Evolutionary conservation across 106 monocot genomes (phyloP).

Genomic region (Posidonia australis): DNA sequence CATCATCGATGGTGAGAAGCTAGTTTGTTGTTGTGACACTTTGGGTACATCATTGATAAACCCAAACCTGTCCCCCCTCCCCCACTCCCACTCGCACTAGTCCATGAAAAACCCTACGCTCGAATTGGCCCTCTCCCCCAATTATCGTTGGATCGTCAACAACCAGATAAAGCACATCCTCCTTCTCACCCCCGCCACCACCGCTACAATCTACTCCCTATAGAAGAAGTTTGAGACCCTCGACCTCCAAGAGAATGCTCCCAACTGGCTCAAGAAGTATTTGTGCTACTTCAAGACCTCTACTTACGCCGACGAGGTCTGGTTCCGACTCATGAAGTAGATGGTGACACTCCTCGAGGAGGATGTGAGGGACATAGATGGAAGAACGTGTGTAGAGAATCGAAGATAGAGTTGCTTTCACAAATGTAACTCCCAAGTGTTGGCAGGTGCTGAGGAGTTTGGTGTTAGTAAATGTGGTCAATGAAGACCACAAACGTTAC

Average conservation of each 20-base stretch:
- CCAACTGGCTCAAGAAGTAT: constrained; percentile 91
- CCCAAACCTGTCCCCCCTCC: constrained; percentile 9
- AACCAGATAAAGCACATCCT: constrained; percentile 97
- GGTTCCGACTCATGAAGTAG: constrained; percentile 66
- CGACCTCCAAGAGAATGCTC: constrained; percentile 64
- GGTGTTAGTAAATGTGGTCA: too few relatives aligned
- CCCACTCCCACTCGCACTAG: constrained; percentile 40
- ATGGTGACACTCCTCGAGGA: constrained; percentile 64
- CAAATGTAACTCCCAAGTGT: too few relatives aligned
- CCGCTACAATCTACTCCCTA: constrained; percentile 62
- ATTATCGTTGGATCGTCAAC: constrained; percentile 97
- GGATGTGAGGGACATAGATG: constrained; percentile 24
- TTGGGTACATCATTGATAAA: too few relatives aligned
- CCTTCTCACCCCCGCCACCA: constrained; percentile 45
- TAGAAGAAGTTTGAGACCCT: constrained; percentile 76
- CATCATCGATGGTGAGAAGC: too few relatives aligned
- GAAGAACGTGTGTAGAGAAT: too few relatives aligned
- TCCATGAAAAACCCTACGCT: constrained; percentile 60
- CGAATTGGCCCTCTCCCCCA: constrained; percentile 76
- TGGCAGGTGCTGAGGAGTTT: too few relatives aligned
- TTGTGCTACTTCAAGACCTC: constrained; percentile 76
- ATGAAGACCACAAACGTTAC: too few relatives aligned
- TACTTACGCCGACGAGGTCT: constrained; percentile 16
- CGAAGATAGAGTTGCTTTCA: too few relatives aligned
- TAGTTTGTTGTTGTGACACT: too few relatives aligned